These are phyloP conservation scores for Vigna angularis DNA, from an alignment of 306 rosid genomes.

Conservation along the genomic window DNA sequence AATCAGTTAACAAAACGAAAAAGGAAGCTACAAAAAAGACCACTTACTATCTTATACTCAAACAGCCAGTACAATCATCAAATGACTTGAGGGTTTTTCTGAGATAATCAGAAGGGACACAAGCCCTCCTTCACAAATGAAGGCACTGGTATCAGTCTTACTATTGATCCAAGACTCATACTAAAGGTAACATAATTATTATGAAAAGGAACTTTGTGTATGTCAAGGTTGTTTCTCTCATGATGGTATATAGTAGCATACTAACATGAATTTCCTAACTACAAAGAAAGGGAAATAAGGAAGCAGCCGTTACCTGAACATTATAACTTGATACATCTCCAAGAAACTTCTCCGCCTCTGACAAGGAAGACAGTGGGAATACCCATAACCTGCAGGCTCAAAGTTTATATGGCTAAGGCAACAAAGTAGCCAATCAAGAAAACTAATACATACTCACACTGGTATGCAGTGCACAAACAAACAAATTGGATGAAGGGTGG, in stretches of 20 bases:
- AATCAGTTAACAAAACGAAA: too few relatives aligned
- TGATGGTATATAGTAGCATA: constrained; percentile 24
- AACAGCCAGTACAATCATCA: not conserved
- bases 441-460: not conserved
- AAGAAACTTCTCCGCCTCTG: constrained; percentile 70
- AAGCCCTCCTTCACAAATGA: not conserved
- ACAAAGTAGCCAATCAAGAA: constrained; percentile 23
- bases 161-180: not conserved
- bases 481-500: constrained; percentile 6
- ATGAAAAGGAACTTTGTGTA: not conserved
- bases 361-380: constrained; percentile 76
- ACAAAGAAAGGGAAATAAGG: constrained; percentile 32
- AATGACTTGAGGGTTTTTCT: not conserved
- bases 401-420: constrained; percentile 33
- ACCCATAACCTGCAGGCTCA: constrained; percentile 80
- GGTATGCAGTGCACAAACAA: not conserved
- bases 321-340: constrained; percentile 56
- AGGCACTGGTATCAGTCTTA: not conserved
- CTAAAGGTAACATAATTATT: not conserved
- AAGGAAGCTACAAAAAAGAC: too few relatives aligned
- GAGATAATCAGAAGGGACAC: not conserved
- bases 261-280: constrained; percentile 9
- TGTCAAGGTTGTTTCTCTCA: not conserved
- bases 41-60: not conserved
- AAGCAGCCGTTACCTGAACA: constrained; percentile 67